These are phyloP conservation scores for Thielaviopsis musarum DNA, from an alignment of 2,329 filamentous ascomycete genomes.

Conservation along the genomic window DNA sequence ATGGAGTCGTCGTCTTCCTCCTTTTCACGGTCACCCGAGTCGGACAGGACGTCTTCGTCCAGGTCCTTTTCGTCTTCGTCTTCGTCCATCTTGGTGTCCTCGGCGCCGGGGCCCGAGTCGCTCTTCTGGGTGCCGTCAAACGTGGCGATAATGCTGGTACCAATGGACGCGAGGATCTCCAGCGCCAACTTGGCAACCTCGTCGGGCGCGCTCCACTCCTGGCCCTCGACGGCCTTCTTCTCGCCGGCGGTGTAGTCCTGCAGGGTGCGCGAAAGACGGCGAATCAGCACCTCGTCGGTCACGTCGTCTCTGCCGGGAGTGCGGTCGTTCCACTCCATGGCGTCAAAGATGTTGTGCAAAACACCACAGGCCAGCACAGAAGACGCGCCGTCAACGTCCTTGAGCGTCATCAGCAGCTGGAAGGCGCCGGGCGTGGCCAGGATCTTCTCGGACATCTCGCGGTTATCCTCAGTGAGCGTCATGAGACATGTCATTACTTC, in stretches of 20 bases:
- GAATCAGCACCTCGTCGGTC: slow-evolving; percentile 34
- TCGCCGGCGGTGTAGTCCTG: slow-evolving; percentile 16
- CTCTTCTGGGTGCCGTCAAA: slow-evolving; percentile 19
- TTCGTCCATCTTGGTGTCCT: slow-evolving; percentile 17
- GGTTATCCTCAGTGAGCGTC: slow-evolving; percentile 43
- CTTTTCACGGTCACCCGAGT: slow-evolving; percentile 20
- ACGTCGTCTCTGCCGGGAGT: slow-evolving; percentile 30
- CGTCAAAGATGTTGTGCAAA: slow-evolving; percentile 44
- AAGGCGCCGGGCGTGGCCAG: slow-evolving; percentile 33
- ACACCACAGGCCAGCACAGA: slow-evolving; percentile 42
- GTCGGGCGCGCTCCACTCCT: slow-evolving; percentile 22
- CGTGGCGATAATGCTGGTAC: slow-evolving; percentile 38
- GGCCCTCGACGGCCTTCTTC: slow-evolving; percentile 5
- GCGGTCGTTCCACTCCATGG: slow-evolving; percentile 35
- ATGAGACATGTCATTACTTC: slow-evolving; percentile 32
- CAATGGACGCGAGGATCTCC: slow-evolving; percentile 47
- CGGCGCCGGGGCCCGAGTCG: slow-evolving; percentile 20
- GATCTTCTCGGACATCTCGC: slow-evolving; percentile 33
- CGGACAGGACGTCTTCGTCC: slow-evolving; percentile 22
- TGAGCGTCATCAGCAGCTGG: slow-evolving; percentile 31
- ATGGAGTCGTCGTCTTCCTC: slow-evolving; percentile 34
- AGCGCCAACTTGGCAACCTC: slow-evolving; percentile 38
- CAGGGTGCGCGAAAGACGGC: slow-evolving; percentile 25
- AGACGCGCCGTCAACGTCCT: slow-evolving; percentile 28
- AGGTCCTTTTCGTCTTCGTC: slow-evolving; percentile 21